These are phyloP conservation scores for Phycomyces nitens DNA, from an alignment of 192 early-diverging fungal species.

Conservation along the genomic window DNA sequence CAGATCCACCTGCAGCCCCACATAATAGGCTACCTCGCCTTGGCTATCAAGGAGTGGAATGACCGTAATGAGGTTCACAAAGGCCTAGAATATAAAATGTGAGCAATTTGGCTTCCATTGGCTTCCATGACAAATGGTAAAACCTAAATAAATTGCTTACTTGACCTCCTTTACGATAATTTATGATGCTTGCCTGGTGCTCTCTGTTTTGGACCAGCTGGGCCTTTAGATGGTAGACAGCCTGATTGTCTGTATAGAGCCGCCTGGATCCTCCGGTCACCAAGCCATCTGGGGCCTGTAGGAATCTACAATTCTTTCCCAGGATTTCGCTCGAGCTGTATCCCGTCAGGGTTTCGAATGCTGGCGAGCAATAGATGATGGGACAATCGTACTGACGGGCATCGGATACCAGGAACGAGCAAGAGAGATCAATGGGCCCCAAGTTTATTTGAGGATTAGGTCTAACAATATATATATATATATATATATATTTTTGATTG, in stretches of 20 bases:
- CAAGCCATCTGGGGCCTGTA: conserved; percentile 40
- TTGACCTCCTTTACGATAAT: conserved; percentile 58
- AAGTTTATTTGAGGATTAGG: conserved; percentile 57
- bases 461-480: conserved; percentile 20
- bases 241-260: conserved; percentile 46
- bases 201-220: conserved; percentile 42
- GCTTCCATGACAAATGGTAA: background rate
- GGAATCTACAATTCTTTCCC: conserved; percentile 41
- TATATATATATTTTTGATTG: background rate
- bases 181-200: conserved; percentile 58
- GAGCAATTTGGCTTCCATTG: background rate
- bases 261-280: conserved; percentile 42
- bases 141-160: background rate
- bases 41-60: conserved; percentile 42
- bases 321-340: conserved; percentile 33
- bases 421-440: conserved; percentile 55
- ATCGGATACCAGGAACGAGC: conserved; percentile 43
- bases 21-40: conserved; percentile 48
- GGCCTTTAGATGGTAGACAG: conserved; percentile 45
- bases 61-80: conserved; percentile 62
- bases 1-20: conserved; percentile 62
- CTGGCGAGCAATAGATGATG: conserved; percentile 56
- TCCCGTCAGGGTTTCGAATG: conserved; percentile 55
- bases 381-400: conserved; percentile 49
- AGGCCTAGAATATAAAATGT: conserved; percentile 31